These are phyloP conservation scores for Urostyla sp. DNA, from an alignment of 73 alveolate genomes.

Conservation along the genomic window DNA sequence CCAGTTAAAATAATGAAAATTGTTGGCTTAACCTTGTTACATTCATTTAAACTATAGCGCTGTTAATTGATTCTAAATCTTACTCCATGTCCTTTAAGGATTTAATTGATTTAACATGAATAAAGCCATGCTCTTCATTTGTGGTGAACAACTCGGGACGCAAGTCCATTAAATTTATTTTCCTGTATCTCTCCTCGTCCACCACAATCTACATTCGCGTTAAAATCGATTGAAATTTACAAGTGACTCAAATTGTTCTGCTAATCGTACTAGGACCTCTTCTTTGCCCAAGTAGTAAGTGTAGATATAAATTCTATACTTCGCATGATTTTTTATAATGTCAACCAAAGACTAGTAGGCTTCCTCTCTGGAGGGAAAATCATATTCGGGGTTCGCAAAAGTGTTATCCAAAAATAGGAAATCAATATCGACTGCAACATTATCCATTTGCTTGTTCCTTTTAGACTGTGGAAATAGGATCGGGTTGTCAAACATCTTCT, in stretches of 20 bases:
- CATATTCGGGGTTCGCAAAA: constrained; percentile 80
- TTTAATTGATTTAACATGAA: constrained; percentile 46
- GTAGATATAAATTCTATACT: constrained; percentile 71
- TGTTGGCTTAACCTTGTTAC: constrained; percentile 57
- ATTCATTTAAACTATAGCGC: constrained; percentile 2
- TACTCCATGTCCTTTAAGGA: constrained; percentile 23
- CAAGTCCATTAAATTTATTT: constrained; percentile 60
- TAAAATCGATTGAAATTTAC: background rate
- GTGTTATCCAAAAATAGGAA: constrained; percentile 81
- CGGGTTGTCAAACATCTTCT: constrained; percentile 58
- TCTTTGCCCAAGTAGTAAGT: constrained; percentile 85
- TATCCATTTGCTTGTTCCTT: constrained; percentile 46
- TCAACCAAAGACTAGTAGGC: constrained; percentile 62
- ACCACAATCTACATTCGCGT: constrained; percentile 55
- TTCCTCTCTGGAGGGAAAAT: constrained; percentile 75
- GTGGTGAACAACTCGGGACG: constrained; percentile 75
- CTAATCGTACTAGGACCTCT: constrained; percentile 66
- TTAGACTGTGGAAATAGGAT: constrained; percentile 62
- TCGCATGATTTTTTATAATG: constrained; percentile 62
- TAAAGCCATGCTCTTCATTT: constrained; percentile 61
- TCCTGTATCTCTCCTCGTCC: constrained; percentile 73
- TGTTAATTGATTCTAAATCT: background rate
- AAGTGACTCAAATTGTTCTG: constrained; percentile 72
- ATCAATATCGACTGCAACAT: constrained; percentile 67
- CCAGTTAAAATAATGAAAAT: constrained; percentile 67